These are phyloP conservation scores for Aspergillus affinis DNA, from an alignment of 495 filamentous ascomycete species.

Conservation along the genomic window DNA sequence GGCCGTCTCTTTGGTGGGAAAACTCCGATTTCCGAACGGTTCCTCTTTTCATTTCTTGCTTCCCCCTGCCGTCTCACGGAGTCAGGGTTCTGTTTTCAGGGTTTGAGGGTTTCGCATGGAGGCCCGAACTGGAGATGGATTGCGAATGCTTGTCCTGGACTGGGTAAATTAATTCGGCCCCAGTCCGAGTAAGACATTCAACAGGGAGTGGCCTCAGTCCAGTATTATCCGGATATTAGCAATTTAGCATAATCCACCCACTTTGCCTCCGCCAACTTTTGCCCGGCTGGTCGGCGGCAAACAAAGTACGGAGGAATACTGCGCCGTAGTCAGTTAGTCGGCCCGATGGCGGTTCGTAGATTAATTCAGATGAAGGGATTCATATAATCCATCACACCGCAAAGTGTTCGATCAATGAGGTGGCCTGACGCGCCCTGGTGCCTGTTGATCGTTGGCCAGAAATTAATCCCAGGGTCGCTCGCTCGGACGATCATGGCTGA, in stretches of 20 bases:
- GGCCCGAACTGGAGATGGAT: background rate
- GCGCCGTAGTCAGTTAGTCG: too few species aligned
- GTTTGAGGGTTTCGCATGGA: background rate
- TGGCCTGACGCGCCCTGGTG: background rate
- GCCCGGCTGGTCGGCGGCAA: background rate
- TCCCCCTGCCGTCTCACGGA: too few species aligned
- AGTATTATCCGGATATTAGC: too few species aligned
- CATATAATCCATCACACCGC: too few species aligned
- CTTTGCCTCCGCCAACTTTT: too few species aligned
- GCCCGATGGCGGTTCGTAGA: background rate
- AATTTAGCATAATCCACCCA: too few species aligned
- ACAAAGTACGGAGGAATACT: too few species aligned
- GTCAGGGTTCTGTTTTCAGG: background rate
- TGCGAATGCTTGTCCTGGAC: background rate
- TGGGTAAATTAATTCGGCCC: background rate
- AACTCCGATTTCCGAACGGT: background rate
- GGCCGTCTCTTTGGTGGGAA: background rate
- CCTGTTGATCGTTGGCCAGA: background rate
- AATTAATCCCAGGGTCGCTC: background rate
- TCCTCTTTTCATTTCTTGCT: too few species aligned
- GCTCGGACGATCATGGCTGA: background rate
- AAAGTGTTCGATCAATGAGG: background rate
- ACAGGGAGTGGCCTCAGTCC: too few species aligned
- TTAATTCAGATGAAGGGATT: background rate
- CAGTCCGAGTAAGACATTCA: background rate